These are phyloP conservation scores for Arbutus unedo DNA, from an alignment of 148 eudicot species.

Conservation along the genomic window DNA sequence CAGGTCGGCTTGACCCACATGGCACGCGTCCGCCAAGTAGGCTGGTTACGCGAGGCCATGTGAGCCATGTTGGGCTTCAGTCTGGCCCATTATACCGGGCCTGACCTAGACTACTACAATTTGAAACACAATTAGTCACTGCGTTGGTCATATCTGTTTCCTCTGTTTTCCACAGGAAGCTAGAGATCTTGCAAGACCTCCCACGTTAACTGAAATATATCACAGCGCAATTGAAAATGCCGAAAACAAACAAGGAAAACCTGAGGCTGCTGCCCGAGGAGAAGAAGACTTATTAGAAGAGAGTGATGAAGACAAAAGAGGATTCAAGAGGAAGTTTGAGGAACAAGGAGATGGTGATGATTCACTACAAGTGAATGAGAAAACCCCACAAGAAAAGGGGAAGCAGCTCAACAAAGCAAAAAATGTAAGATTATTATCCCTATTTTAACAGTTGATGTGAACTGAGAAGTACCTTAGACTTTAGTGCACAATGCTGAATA, in stretches of 20 bases:
- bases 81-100: no score
- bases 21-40: no score
- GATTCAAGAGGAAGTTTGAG: constrained; percentile 56
- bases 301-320: constrained; percentile 31
- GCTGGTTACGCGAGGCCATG: no score
- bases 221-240: constrained; percentile 36
- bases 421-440: constrained; percentile 36
- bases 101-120: no score
- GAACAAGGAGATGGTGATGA: constrained; percentile 16
- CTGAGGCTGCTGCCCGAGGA: neutral
- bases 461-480: no score
- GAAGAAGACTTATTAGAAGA: constrained; percentile 2
- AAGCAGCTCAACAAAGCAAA: constrained; percentile 62
- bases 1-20: no score
- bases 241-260: constrained; percentile 18
- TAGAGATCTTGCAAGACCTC: constrained; percentile 63
- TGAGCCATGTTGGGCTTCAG: no score
- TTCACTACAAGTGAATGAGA: constrained; percentile 25
- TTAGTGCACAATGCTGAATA: no score
- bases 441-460: neutral
- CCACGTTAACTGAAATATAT: constrained; percentile 52
- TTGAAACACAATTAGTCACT: neutral
- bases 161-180: constrained; percentile 51
- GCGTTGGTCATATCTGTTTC: neutral
- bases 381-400: constrained; percentile 33